Evolutionary conservation across 2,329 filamentous ascomycete species (phyloP).

Genomic region (Colletotrichum sp.): DNA sequence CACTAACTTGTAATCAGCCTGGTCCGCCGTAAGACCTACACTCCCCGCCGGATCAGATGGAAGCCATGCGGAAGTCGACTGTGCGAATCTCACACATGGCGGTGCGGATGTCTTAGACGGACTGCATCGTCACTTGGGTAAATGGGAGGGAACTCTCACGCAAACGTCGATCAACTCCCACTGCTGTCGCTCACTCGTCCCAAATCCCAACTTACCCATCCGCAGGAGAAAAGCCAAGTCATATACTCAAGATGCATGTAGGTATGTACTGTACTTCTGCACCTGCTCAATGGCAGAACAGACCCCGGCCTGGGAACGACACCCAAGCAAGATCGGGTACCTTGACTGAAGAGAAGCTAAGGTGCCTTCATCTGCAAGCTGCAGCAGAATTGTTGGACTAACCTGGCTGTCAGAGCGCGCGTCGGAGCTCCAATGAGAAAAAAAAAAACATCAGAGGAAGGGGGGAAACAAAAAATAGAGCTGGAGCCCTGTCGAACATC

Average conservation of each 20-base stretch:
- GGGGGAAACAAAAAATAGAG: neutral
- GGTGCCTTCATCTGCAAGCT: neutral
- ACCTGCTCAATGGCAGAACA: neutral
- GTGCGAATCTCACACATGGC: neutral
- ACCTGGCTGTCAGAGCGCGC: conserved; percentile 11
- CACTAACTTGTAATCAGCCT: neutral
- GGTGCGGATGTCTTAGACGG: neutral
- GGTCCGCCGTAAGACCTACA: neutral
- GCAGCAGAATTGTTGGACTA: conserved; percentile 5
- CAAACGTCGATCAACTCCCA: conserved; percentile 1
- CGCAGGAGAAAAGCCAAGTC: neutral
- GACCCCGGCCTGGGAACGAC: neutral
- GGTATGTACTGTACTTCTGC: neutral
- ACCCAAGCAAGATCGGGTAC: conserved; percentile 1
- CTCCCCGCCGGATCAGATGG: neutral
- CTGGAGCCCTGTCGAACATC: neutral
- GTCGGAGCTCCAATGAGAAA: conserved; percentile 4
- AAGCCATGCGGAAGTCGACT: neutral
- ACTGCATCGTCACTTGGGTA: neutral
- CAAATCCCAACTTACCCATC: neutral
- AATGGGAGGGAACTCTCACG: neutral
- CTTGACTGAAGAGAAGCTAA: conserved; percentile 6
- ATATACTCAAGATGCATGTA: neutral
- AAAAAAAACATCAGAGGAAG: neutral
- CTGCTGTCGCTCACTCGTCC: neutral